phyloP scores from a whole-genome alignment of 2,329 filamentous ascomycete species.

The Lecanicillium sp. region DNA sequence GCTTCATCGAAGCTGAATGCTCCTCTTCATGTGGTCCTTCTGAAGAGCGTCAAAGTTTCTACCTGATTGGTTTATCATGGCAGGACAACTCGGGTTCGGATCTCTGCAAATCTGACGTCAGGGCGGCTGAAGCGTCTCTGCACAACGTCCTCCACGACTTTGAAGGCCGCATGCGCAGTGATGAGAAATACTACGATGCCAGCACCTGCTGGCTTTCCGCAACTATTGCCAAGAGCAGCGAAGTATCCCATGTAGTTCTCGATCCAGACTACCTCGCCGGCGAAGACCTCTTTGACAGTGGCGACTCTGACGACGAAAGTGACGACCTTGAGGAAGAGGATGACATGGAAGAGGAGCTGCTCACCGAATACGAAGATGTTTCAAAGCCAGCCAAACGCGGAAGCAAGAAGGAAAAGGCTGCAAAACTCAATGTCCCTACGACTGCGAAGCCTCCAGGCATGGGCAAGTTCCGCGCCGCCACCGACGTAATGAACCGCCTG shows the following conservation, averaged over 20 bases:
- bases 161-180: slow-evolving; percentile 36
- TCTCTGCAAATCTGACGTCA: slow-evolving; percentile 32
- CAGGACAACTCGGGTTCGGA: slow-evolving; percentile 13
- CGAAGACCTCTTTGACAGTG: slow-evolving; percentile 24
- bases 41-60: slow-evolving; percentile 54
- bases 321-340: slow-evolving; percentile 15
- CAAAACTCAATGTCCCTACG: slow-evolving; percentile 7
- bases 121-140: slow-evolving; percentile 34
- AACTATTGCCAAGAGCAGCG: slow-evolving; percentile 26
- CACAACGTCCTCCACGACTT: slow-evolving; percentile 37
- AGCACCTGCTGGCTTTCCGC: slow-evolving; percentile 41
- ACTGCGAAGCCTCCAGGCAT: slow-evolving; percentile 20
- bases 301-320: slow-evolving; percentile 34
- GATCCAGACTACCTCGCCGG: slow-evolving; percentile 43
- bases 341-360: slow-evolving; percentile 3
- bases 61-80: slow-evolving; percentile 50
- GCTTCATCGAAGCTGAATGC: slow-evolving; percentile 37
- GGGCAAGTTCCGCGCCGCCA: slow-evolving; percentile 47
- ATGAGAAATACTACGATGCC: slow-evolving; percentile 41
- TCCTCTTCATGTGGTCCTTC: no score
- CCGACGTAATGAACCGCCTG: slow-evolving; percentile 51
- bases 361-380: slow-evolving; percentile 1
- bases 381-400: slow-evolving; percentile 11
- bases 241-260: slow-evolving; percentile 34
- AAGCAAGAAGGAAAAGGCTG: slow-evolving; percentile 3